These are phyloP conservation scores for Starmerella cellae DNA, from an alignment of 805 yeast genomes.

Conservation along the genomic window DNA sequence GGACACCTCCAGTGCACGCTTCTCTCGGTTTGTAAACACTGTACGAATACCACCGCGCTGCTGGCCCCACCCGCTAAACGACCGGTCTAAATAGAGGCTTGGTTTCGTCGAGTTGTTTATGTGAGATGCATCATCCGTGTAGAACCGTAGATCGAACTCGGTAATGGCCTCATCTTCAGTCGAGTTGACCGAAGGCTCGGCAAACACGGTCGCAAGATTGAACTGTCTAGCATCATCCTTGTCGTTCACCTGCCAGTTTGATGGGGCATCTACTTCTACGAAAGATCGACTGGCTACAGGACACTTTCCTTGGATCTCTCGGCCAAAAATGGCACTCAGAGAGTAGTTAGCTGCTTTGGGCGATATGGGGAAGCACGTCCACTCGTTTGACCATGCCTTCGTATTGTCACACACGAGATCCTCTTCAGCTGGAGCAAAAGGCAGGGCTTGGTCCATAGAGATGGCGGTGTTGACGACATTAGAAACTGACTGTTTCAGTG, in stretches of 20 bases:
- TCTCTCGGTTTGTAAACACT: constrained; percentile 52
- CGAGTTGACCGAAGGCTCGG: neutral
- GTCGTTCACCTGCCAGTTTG: constrained; percentile 9
- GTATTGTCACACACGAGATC: constrained; percentile 59
- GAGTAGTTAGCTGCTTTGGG: constrained; percentile 31
- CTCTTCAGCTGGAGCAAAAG: constrained; percentile 61
- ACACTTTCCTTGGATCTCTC: constrained; percentile 49
- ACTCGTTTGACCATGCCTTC: constrained; percentile 42
- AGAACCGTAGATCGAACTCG: constrained; percentile 29
- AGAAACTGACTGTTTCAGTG: constrained; percentile 44
- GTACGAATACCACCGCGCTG: constrained; percentile 82
- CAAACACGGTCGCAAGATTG: neutral
- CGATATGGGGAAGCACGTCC: constrained; percentile 59
- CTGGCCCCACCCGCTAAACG: constrained; percentile 83
- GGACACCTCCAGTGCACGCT: constrained; percentile 36
- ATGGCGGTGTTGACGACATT: constrained; percentile 60
- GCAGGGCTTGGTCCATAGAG: constrained; percentile 62
- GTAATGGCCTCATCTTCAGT: neutral
- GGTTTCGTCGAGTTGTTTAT: constrained; percentile 35
- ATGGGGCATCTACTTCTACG: constrained; percentile 11
- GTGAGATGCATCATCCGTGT: constrained; percentile 35
- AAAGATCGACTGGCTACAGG: constrained; percentile 33
- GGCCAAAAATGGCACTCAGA: constrained; percentile 58
- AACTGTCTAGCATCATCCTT: neutral
- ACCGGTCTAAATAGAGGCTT: constrained; percentile 64